Evolutionary conservation across 2,329 filamentous ascomycete species (phyloP), one percentile per base, ranked within the genome.

Genomic region (Penicillium brevicompactum): DNA sequence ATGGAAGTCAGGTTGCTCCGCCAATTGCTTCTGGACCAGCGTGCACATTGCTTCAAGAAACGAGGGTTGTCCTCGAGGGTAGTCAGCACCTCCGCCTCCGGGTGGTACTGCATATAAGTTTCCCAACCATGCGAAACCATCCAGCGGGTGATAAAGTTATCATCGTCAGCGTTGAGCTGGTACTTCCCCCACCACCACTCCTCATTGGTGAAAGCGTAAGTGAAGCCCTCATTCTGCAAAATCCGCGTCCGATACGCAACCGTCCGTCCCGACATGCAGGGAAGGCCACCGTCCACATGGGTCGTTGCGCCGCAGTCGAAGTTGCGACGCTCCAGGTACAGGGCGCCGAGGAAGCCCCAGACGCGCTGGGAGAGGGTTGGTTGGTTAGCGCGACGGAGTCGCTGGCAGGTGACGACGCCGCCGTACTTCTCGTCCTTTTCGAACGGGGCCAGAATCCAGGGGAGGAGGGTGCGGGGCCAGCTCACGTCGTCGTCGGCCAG

Each of bases 1-100:
- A 97, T 82, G 74, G 91, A 97, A 49, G 91, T 97, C 75, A 91
- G 87, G 75, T 97, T 97, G 80, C 92, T 96, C 70, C 93, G 84
- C 93, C 93, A 97, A 76, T 97, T 97, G 81, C 92, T 97, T 68
- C 93, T 87, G 42, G 94, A 92, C 93, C 93, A 97, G 46, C 93
- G 85, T 45, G 93, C 86, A 76, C 93, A 97, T 76, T 97, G 93
- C 71, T 91, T 93, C 60, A 97, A 80, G 70, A 96, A 97, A 70
- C 92, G 95, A 53, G 83, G 80, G 70, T 92, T 89, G 72, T 93
- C 90, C 74, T 97, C 93, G 40, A 97, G 82, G 3, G 92, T 97
- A 24, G 93, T 97, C 78, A 94, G 87, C 57, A 97, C 88, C 75
- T 95, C 90, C 67, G 91, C 95, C 70, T 95, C 91, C 46, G 84